Percentiles rank a stretch among this genome's conserved stretches.
phyloP scores from a whole-genome alignment of 1,284 basidiomycete species.

The Ganoderma leucocontextum region DNA sequence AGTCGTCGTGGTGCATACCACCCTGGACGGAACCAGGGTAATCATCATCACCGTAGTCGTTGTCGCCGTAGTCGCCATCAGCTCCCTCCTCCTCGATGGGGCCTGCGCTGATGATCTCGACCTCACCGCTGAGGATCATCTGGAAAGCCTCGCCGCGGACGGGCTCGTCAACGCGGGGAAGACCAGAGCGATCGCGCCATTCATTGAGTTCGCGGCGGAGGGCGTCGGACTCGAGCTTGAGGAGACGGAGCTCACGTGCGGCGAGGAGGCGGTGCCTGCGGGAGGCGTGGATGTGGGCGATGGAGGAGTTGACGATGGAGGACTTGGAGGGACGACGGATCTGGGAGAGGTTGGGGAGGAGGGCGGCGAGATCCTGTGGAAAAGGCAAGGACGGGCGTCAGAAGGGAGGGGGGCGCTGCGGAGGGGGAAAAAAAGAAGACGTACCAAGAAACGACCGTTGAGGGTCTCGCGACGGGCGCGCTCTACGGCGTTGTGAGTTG shows the following conservation, averaged over 20 bases:
- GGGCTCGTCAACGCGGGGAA: conserved; percentile 75
- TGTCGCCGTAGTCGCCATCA: conserved; percentile 50
- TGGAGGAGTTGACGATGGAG: conserved; percentile 92
- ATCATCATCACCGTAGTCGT: conserved; percentile 43
- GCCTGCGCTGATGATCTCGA: conserved; percentile 65
- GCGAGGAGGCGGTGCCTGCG: conserved; percentile 83
- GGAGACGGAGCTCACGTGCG: conserved; percentile 75
- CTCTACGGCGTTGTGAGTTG: conserved; percentile 95
- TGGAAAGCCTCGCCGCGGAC: conserved; percentile 72
- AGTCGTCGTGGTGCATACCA: conserved; percentile 24
- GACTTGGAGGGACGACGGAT: conserved; percentile 94
- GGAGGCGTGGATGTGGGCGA: conserved; percentile 84
- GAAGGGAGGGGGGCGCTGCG: conserved; percentile 15
- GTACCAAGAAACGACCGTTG: conserved; percentile 87
- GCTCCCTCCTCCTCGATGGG: conserved; percentile 63
- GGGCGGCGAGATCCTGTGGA: conserved; percentile 83
- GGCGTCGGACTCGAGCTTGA: conserved; percentile 82
- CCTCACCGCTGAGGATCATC: conserved; percentile 72
- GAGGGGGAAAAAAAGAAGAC: conserved; percentile 23
- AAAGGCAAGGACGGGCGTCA: conserved; percentile 2
- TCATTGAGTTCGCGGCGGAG: conserved; percentile 88
- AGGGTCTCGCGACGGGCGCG: conserved; percentile 90
- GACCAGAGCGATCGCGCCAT: conserved; percentile 80
- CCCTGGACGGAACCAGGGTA: conserved; percentile 22
- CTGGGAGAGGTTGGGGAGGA: conserved; percentile 88